phyloP scores from a whole-genome alignment of 768 basidiomycete species.

The Suillus hirtellus region DNA sequence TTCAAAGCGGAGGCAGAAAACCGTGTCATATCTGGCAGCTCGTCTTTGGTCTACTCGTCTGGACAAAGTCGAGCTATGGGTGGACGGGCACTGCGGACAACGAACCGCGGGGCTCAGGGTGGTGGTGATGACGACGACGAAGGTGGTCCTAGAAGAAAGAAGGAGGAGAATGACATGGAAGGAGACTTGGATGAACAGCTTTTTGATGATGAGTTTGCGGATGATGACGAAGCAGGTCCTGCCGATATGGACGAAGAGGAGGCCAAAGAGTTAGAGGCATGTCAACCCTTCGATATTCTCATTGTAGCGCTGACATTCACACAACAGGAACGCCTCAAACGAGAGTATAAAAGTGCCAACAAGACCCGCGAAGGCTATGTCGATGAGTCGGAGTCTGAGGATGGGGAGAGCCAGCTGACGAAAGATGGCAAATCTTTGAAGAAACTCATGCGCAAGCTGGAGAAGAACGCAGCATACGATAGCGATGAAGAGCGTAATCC shows the following conservation, averaged over 20 bases:
- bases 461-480: slow-evolving; percentile 81
- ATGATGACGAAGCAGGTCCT: slow-evolving; percentile 80
- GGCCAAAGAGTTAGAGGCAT: slow-evolving; percentile 77
- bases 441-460: slow-evolving; percentile 81
- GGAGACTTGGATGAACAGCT: slow-evolving; percentile 82
- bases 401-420: slow-evolving; percentile 57
- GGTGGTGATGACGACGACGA: slow-evolving; percentile 73
- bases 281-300: slow-evolving; percentile 22
- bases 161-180: slow-evolving; percentile 68
- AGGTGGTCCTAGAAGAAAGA: slow-evolving; percentile 49
- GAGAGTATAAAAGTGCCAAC: slow-evolving; percentile 78
- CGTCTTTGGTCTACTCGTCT: slow-evolving; percentile 48
- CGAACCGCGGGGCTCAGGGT: slow-evolving; percentile 63
- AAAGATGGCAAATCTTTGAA: slow-evolving; percentile 80
- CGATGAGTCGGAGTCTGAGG: slow-evolving; percentile 75
- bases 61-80: slow-evolving; percentile 68
- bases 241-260: slow-evolving; percentile 82
- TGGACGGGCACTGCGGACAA: slow-evolving; percentile 62
- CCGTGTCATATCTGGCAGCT: slow-evolving; percentile 39
- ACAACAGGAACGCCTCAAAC: slow-evolving; percentile 76
- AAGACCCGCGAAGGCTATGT: slow-evolving; percentile 68
- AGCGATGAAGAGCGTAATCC: slow-evolving; percentile 81
- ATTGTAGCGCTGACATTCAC: not conserved
- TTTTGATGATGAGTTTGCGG: slow-evolving; percentile 83
- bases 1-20: slow-evolving; percentile 67